A percentile compares a stretch with the other conserved stretches of the same genome.
These are phyloP conservation scores for Cryomyces minteri DNA, from an alignment of 495 filamentous ascomycete species.

Conservation along the genomic window DNA sequence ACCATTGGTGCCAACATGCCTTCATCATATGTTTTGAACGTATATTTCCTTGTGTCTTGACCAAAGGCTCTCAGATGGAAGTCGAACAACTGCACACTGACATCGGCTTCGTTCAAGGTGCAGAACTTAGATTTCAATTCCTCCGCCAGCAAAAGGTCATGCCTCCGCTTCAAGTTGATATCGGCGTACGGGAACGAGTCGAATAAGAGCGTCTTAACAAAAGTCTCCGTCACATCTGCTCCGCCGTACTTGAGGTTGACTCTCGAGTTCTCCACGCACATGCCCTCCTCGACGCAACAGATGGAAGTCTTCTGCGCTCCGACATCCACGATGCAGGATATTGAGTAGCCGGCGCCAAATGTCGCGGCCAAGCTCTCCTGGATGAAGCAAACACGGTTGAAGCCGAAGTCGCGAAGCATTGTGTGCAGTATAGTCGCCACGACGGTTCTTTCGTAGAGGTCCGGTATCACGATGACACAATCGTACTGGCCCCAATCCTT, in stretches of 20 bases:
- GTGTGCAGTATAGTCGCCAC: conserved; percentile 63
- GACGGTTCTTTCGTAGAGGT: conserved; percentile 87
- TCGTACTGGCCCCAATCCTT: conserved; percentile 79
- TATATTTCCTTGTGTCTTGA: conserved; percentile 76
- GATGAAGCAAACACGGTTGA: conserved; percentile 76
- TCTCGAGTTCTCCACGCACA: conserved; percentile 80
- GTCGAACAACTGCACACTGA: conserved; percentile 62
- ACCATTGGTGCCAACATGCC: conserved; percentile 77
- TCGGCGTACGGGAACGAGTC: conserved; percentile 88
- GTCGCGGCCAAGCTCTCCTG: conserved; percentile 90
- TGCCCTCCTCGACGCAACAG: conserved; percentile 91
- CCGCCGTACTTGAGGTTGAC: conserved; percentile 92
- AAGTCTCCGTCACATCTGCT: conserved; percentile 78
- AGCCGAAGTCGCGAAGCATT: conserved; percentile 62
- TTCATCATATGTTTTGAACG: conserved; percentile 91
- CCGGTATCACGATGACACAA: conserved; percentile 87
- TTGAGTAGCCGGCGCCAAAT: conserved; percentile 89
- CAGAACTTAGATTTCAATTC: conserved; percentile 84
- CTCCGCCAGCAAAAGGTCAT: conserved; percentile 86
- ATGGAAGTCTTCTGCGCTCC: conserved; percentile 97
- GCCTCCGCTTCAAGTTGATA: conserved; percentile 74
- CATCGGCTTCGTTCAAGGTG: conserved; percentile 67
- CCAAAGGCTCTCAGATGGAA: conserved; percentile 81
- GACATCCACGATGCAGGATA: conserved; percentile 86
- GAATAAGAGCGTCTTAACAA: conserved; percentile 92